Evolutionary conservation across 768 basidiomycete genomes (phyloP).

Genomic region (Dentipellis sp.): DNA sequence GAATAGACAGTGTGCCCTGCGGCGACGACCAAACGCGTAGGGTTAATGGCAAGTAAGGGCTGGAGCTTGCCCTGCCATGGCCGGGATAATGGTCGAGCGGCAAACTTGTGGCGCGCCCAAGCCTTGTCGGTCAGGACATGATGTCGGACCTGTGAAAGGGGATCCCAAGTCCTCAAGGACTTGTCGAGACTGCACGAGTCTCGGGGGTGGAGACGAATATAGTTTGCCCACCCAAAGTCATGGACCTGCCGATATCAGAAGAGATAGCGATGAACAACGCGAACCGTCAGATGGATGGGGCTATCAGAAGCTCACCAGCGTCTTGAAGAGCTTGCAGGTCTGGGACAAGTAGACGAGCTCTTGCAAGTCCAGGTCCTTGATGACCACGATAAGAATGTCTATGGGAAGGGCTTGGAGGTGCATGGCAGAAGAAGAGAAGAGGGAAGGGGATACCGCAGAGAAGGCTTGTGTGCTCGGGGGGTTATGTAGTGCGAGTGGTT

Average conservation of each 20-base stretch:
- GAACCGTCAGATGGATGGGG: not conserved
- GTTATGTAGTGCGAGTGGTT: not conserved
- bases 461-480: not conserved
- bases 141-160: constrained; percentile 12
- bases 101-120: constrained; percentile 14
- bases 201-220: constrained; percentile 7
- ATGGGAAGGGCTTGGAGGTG: constrained; percentile 7
- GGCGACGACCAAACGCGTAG: constrained; percentile 19
- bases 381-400: constrained; percentile 11
- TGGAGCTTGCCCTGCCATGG: constrained; percentile 20
- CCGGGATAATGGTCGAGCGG: constrained; percentile 14
- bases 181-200: constrained; percentile 7
- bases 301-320: constrained; percentile 2
- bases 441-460: not conserved
- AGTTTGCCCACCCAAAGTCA: constrained; percentile 7
- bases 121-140: constrained; percentile 14
- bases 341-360: constrained; percentile 9
- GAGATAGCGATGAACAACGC: not conserved
- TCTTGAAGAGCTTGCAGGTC: constrained; percentile 3
- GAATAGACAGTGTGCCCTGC: constrained; percentile 17
- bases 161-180: constrained; percentile 7
- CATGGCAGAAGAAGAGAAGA: not conserved
- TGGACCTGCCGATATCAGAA: constrained; percentile 4
- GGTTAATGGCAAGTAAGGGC: constrained; percentile 16
- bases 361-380: constrained; percentile 7